Percentiles rank a stretch among this genome's conserved stretches.
Conservation (phyloP, 352 stramenopile genomes). For the Pythium plurisporium region DNA sequence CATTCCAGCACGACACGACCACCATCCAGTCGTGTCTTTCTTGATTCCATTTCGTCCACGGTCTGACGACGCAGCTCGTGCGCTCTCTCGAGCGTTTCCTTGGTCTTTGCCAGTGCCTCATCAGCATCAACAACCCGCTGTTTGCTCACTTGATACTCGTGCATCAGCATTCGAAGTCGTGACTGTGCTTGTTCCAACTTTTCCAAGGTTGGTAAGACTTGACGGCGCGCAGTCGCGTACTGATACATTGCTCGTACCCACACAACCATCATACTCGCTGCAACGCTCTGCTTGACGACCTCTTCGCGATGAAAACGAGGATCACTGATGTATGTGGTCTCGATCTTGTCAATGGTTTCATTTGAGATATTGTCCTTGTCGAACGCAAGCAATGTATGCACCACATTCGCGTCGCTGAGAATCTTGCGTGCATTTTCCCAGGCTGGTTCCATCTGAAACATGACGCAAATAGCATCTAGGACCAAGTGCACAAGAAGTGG, state of each 20-base stretch:
- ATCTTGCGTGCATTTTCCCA: constrained; percentile 71
- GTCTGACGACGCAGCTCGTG: constrained; percentile 28
- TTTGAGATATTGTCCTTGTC: constrained; percentile 65
- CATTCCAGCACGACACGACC: constrained; percentile 32
- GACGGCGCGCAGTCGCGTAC: constrained; percentile 40
- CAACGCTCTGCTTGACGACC: constrained; percentile 73
- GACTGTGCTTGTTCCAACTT: constrained; percentile 57
- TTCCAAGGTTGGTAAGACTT: constrained; percentile 64
- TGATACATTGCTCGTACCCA: constrained; percentile 70
- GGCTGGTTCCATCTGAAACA: constrained; percentile 63
- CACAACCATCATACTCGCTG: constrained; percentile 70
- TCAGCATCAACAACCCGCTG: constrained; percentile 52
- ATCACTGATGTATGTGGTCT: constrained; percentile 47
- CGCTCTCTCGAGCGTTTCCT: constrained; percentile 23
- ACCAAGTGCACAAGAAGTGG: constrained; percentile 68
- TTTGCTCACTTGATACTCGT: constrained; percentile 65
- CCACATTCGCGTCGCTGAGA: constrained; percentile 61
- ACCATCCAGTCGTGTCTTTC: constrained; percentile 24
- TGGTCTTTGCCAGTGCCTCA: constrained; percentile 21
- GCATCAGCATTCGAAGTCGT: constrained; percentile 46
- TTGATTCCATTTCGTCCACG: constrained; percentile 33
- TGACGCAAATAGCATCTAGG: constrained; percentile 62
- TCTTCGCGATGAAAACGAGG: constrained; percentile 54
- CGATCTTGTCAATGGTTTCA: constrained; percentile 34
- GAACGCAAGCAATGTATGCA: constrained; percentile 61